Conservation (phyloP, 129 eudicot genomes). For the Gnaphalium uliginosum region DNA sequence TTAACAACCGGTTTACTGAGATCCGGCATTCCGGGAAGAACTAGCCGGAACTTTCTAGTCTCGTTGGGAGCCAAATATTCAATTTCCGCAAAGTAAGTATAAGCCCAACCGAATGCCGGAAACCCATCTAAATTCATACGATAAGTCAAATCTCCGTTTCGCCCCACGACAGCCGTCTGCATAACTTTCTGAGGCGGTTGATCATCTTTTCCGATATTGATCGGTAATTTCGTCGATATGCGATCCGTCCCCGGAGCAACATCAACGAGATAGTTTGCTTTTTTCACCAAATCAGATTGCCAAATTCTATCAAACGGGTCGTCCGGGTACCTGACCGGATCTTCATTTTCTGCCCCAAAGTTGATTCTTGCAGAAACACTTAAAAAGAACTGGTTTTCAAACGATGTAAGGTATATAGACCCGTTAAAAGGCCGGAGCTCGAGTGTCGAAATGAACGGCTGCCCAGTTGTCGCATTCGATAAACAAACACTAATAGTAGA, state of each 20-base stretch:
- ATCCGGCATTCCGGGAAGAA: slow-evolving; percentile 61
- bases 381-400: slow-evolving; percentile 71
- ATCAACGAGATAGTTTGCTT: slow-evolving; percentile 92
- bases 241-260: slow-evolving; percentile 90
- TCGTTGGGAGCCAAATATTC: slow-evolving; percentile 57
- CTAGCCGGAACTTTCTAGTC: slow-evolving; percentile 64
- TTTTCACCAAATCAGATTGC: slow-evolving; percentile 78
- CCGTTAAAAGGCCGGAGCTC: slow-evolving; percentile 96
- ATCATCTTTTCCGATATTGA: slow-evolving; percentile 54
- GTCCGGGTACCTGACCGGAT: slow-evolving; percentile 93
- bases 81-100: slow-evolving; percentile 85
- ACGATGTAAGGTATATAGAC: slow-evolving; percentile 66
- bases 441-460: slow-evolving; percentile 88
- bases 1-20: slow-evolving; percentile 71
- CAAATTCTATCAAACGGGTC: slow-evolving; percentile 97
- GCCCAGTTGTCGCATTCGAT: slow-evolving; percentile 96
- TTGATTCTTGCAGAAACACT: slow-evolving; percentile 96
- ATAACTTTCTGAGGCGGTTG: slow-evolving; percentile 89
- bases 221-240: slow-evolving; percentile 62
- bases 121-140: slow-evolving; percentile 95
- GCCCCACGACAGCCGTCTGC: slow-evolving; percentile 98
- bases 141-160: slow-evolving; percentile 75
- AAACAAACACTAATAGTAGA: slow-evolving; percentile 82
- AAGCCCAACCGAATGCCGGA: slow-evolving; percentile 95
- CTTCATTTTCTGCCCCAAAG: slow-evolving; percentile 82